A percentile compares a stretch with the other conserved stretches of the same genome.
These are phyloP conservation scores for Priceomyces haplophilus DNA, from an alignment of 805 yeast species.

Conservation along the genomic window DNA sequence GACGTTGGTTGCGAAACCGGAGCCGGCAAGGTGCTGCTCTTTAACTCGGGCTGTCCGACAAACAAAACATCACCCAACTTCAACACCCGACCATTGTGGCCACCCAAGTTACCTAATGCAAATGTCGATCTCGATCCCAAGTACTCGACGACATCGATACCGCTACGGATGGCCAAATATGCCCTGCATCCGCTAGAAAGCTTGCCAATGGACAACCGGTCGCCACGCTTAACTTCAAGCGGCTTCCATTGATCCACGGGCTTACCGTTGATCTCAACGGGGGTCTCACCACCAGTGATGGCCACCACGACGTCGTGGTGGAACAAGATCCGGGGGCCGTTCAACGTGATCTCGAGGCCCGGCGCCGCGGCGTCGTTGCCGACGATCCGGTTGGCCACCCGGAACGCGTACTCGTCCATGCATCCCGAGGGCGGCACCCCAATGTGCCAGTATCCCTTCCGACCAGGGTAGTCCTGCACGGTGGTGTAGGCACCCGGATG, in stretches of 20 bases:
- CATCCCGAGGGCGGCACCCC: slow-evolving; percentile 99
- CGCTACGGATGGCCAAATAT: slow-evolving; percentile 86
- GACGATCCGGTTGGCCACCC: slow-evolving; percentile 85
- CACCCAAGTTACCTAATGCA: slow-evolving; percentile 91
- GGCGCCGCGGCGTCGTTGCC: slow-evolving; percentile 84
- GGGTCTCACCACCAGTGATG: slow-evolving; percentile 81
- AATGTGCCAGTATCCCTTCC: slow-evolving; percentile 79
- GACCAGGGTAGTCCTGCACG: slow-evolving; percentile 96
- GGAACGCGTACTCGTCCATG: slow-evolving; percentile 90
- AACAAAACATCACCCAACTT: slow-evolving; percentile 91
- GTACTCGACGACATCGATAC: slow-evolving; percentile 90
- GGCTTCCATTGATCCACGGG: slow-evolving; percentile 69
- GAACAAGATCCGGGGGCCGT: slow-evolving; percentile 83
- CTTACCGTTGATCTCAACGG: slow-evolving; percentile 62
- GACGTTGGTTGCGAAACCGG: slow-evolving; percentile 64
- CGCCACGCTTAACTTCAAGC: slow-evolving; percentile 66
- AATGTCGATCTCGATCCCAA: slow-evolving; percentile 96
- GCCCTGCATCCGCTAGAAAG: slow-evolving; percentile 81
- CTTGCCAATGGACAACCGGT: slow-evolving; percentile 77
- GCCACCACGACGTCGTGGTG: slow-evolving; percentile 77
- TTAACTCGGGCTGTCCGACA: slow-evolving; percentile 71
- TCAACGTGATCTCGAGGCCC: slow-evolving; percentile 83
- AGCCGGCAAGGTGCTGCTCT: slow-evolving; percentile 66
- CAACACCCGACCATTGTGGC: slow-evolving; percentile 87
- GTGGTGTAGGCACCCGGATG: slow-evolving; percentile 79